Evolutionary conservation across 805 yeast species (phyloP).

Genomic region (Maudiozyma barnettii): DNA sequence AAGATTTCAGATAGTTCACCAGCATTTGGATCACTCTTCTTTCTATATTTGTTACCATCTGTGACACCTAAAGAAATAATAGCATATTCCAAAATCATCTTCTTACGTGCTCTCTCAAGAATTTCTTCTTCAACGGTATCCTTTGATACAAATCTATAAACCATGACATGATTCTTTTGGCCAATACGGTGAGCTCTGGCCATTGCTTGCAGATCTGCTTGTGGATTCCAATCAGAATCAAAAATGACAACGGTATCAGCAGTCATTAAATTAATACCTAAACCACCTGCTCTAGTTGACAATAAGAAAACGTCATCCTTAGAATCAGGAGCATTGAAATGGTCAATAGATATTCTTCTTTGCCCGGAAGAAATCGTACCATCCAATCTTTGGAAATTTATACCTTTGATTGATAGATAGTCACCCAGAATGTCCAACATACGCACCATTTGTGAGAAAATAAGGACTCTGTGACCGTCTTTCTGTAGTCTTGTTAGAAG

Average conservation of each 20-base stretch:
- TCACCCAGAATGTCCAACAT: constrained; percentile 94
- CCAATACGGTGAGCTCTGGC: constrained; percentile 99
- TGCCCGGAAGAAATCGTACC: constrained; percentile 95
- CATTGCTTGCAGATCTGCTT: constrained; percentile 98
- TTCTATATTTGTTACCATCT: constrained; percentile 44
- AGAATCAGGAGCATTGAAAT: constrained; percentile 88
- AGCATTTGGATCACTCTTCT: constrained; percentile 64
- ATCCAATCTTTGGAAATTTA: constrained; percentile 83
- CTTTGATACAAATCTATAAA: constrained; percentile 92
- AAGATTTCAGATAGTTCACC: constrained; percentile 86
- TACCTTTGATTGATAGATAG: constrained; percentile 77
- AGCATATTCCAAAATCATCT: constrained; percentile 97
- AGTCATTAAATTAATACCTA: constrained; percentile 96
- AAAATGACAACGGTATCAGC: constrained; percentile 97
- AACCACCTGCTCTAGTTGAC: constrained; percentile 97
- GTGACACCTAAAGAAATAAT: constrained; percentile 93
- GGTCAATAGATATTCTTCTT: constrained; percentile 90
- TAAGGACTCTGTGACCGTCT: constrained; percentile 93
- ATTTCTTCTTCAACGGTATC: constrained; percentile 98
- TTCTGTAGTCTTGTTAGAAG: constrained; percentile 70
- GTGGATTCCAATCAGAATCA: constrained; percentile 99
- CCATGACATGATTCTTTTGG: constrained; percentile 97
- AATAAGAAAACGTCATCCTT: constrained; percentile 83
- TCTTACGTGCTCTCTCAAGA: constrained; percentile 89
- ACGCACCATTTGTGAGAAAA: constrained; percentile 95